Conservation (phyloP, 495 filamentous ascomycete species). For the Evansstolkia leycettana region DNA sequence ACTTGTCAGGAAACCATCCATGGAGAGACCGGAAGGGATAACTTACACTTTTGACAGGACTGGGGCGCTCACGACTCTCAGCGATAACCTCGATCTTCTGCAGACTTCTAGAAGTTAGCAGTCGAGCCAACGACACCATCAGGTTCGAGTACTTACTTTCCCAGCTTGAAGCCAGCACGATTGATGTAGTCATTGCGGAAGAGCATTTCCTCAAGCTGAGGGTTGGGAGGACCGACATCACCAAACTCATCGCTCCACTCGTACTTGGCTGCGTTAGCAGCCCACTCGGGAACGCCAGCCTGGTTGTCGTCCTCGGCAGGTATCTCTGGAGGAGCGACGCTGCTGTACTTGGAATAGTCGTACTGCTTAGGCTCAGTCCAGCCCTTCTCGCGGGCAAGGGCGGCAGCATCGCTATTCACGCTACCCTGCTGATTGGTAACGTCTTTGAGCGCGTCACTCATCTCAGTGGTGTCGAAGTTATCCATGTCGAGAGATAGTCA, state of each 20-base stretch:
- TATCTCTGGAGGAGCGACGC: conserved; percentile 20
- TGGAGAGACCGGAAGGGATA: conserved; percentile 27
- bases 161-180: conserved; percentile 27
- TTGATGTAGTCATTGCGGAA: conserved; percentile 45
- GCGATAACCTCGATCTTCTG: conserved; percentile 21
- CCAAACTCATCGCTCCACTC: conserved; percentile 80
- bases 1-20: conserved; percentile 25
- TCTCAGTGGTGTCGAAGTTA: conserved; percentile 10
- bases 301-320: conserved; percentile 10
- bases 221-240: conserved; percentile 62
- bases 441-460: conserved; percentile 23
- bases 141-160: conserved; percentile 22
- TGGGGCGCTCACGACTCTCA: conserved; percentile 16
- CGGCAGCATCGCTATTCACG: conserved; percentile 17
- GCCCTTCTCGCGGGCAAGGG: conserved; percentile 24
- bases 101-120: conserved; percentile 8
- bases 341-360: conserved; percentile 39
- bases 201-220: conserved; percentile 57
- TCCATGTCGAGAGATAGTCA: conserved; percentile 8
- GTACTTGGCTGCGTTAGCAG: conserved; percentile 51
- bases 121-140: not conserved
- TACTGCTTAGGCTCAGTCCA: conserved; percentile 43
- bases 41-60: conserved; percentile 24
- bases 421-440: conserved; percentile 18
- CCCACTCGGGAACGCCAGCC: conserved; percentile 32